These are phyloP conservation scores for Cruciata laevipes DNA, from an alignment of 257 asterid species.

Conservation along the genomic window DNA sequence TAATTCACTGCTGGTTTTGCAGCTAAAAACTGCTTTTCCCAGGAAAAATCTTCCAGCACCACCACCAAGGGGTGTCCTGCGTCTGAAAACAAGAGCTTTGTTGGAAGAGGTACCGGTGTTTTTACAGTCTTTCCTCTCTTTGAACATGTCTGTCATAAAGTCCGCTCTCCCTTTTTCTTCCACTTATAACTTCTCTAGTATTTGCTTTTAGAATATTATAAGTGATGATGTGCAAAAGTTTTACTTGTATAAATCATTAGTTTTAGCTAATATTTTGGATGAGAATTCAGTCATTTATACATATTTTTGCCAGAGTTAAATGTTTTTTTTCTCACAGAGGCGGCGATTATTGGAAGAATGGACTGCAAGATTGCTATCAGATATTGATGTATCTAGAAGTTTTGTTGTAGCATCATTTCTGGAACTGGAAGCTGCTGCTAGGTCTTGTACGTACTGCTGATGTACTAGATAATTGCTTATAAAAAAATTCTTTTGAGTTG, in stretches of 20 bases:
- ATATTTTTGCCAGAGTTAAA: not conserved
- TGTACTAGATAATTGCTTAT: slow-evolving; percentile 8
- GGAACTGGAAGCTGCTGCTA: slow-evolving; percentile 96
- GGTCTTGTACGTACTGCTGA: slow-evolving; percentile 60
- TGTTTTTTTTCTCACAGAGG: slow-evolving; percentile 50
- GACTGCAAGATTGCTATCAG: slow-evolving; percentile 83
- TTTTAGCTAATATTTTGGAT: not conserved
- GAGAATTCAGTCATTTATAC: not conserved
- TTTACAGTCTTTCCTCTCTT: slow-evolving; percentile 8
- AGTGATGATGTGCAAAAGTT: not conserved
- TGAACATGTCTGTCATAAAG: not conserved
- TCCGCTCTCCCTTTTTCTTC: not conserved
- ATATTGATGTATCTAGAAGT: slow-evolving; percentile 82
- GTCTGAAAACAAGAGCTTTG: slow-evolving; percentile 74
- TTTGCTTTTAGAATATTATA: not conserved
- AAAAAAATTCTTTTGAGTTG: slow-evolving; percentile 9
- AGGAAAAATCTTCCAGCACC: slow-evolving; percentile 66
- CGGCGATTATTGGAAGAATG: slow-evolving; percentile 88
- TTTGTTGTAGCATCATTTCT: slow-evolving; percentile 79
- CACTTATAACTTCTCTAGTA: not conserved
- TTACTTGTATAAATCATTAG: not conserved
- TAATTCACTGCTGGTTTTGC: slow-evolving; percentile 18
- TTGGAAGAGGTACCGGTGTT: slow-evolving; percentile 73
- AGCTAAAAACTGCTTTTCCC: slow-evolving; percentile 77
- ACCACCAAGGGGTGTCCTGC: slow-evolving; percentile 87